Evolutionary conservation across 2,329 filamentous ascomycete genomes (phyloP).

Genomic region (Coniochaeta prunicola): DNA sequence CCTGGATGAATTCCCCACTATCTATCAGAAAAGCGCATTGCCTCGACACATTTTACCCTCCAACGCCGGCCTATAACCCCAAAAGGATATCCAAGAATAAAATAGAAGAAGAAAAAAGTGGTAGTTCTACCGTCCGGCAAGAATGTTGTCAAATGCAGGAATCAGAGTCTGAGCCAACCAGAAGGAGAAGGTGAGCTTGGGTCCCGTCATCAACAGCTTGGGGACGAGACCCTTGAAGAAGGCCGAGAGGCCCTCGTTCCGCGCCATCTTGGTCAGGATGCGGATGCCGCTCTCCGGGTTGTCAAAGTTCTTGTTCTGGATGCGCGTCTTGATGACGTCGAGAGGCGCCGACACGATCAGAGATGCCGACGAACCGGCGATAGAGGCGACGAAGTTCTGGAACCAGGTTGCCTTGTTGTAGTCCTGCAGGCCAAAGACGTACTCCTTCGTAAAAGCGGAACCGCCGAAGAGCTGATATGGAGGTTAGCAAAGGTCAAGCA

Average conservation of each 20-base stretch:
- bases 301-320: conserved; percentile 98
- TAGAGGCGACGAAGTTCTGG: conserved; percentile 96
- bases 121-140: conserved; percentile 18
- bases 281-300: conserved; percentile 91
- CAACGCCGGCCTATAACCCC: conserved; percentile 1
- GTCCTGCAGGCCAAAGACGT: conserved; percentile 79
- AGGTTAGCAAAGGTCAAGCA: conserved; percentile 13
- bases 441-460: conserved; percentile 95
- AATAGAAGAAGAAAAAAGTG: background rate
- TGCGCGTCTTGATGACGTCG: conserved; percentile 96
- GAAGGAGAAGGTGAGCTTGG: conserved; percentile 98
- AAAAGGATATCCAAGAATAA: background rate
- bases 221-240: conserved; percentile 98
- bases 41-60: background rate
- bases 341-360: conserved; percentile 91
- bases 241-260: conserved; percentile 73
- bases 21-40: background rate
- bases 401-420: conserved; percentile 94
- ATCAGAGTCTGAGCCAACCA: conserved; percentile 99
- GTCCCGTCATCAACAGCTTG: conserved; percentile 98
- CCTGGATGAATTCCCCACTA: background rate
- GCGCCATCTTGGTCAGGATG: conserved; percentile 88
- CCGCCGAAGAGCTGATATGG: conserved; percentile 86
- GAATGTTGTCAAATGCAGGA: conserved; percentile 66
- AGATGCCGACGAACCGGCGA: conserved; percentile 91